phyloP scores from a whole-genome alignment of 805 yeast genomes.

The Candida multigemmis region DNA sequence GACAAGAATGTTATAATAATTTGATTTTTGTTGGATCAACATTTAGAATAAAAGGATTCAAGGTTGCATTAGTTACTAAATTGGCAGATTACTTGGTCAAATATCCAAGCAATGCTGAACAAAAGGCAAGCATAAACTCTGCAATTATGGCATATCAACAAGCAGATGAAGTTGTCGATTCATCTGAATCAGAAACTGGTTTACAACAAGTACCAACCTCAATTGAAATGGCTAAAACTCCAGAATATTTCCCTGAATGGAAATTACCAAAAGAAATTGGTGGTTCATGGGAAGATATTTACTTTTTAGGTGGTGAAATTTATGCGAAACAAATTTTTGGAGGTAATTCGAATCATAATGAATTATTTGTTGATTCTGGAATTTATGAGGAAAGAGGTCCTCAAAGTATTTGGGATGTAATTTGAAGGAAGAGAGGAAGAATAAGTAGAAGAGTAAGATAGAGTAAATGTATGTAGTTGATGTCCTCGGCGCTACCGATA shows the following conservation, averaged over 20 bases:
- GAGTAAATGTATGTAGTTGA: too few species aligned
- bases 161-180: constrained; percentile 23
- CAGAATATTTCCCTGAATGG: constrained; percentile 96
- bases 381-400: constrained; percentile 79
- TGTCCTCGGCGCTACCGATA: too few species aligned
- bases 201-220: constrained; percentile 70
- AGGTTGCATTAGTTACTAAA: constrained; percentile 54
- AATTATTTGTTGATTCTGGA: constrained; percentile 58
- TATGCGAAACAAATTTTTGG: constrained; percentile 79
- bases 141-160: constrained; percentile 36
- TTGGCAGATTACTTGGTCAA: constrained; percentile 47
- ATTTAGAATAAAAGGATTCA: constrained; percentile 63
- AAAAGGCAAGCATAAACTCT: constrained; percentile 19
- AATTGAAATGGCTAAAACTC: constrained; percentile 58
- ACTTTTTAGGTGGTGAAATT: constrained; percentile 81
- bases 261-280: constrained; percentile 41
- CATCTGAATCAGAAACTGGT: constrained; percentile 15
- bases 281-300: constrained; percentile 65
- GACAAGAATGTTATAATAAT: constrained; percentile 82
- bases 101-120: constrained; percentile 16
- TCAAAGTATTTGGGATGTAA: constrained; percentile 64
- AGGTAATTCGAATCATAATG: constrained; percentile 44
- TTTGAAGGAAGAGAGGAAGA: not conserved
- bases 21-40: constrained; percentile 76
- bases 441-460: too few species aligned